phyloP scores from a whole-genome alignment of 495 filamentous ascomycete species.

The Friedmanniomyces simplex region DNA sequence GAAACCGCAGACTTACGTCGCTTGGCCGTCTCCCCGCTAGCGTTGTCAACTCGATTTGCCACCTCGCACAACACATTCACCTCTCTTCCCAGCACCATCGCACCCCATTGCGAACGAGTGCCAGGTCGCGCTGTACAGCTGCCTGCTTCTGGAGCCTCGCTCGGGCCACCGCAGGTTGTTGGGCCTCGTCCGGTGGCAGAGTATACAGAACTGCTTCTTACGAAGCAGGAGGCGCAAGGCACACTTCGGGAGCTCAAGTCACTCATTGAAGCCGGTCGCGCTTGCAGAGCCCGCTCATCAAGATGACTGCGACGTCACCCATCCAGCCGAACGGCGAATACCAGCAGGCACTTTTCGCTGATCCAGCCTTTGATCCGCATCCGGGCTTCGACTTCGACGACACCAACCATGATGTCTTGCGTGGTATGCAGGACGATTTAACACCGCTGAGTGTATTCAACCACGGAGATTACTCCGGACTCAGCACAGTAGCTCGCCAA shows the following conservation, averaged over 20 bases:
- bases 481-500: background rate
- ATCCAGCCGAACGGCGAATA: too few relatives aligned
- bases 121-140: background rate
- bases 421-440: background rate
- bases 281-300: too few relatives aligned
- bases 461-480: background rate
- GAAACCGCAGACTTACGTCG: background rate
- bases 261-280: too few relatives aligned
- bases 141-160: background rate
- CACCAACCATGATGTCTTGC: background rate
- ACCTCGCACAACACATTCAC: background rate
- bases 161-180: background rate
- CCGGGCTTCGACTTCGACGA: constrained; percentile 7
- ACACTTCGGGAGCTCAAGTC: too few relatives aligned
- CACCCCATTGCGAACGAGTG: background rate
- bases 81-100: background rate
- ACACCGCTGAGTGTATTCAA: background rate
- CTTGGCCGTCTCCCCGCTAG: background rate
- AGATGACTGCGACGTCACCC: too few relatives aligned
- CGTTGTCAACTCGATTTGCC: background rate
- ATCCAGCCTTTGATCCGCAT: constrained; percentile 10
- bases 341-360: background rate
- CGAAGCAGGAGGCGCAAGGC: too few relatives aligned
- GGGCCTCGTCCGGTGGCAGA: too few relatives aligned
- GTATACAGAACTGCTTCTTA: too few relatives aligned